phyloP scores from a whole-genome alignment of 1,139 yeast genomes.

The Candida dubliniensis region DNA sequence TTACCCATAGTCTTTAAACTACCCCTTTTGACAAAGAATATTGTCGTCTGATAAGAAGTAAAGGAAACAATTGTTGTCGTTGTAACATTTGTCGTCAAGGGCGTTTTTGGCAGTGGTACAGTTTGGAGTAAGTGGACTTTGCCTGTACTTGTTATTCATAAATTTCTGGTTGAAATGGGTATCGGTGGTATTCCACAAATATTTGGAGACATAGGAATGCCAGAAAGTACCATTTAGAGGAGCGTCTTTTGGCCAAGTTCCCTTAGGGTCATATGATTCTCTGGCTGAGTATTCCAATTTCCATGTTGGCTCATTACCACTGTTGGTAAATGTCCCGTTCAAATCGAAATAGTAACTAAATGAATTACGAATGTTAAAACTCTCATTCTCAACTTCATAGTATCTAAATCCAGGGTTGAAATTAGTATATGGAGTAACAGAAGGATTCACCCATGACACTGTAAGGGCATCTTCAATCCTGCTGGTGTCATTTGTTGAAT shows the following conservation, averaged over 20 bases:
- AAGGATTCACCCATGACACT: constrained; percentile 65
- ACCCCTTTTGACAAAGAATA: constrained; percentile 9
- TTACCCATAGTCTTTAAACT: not conserved
- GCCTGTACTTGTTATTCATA: constrained; percentile 48
- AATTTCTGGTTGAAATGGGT: constrained; percentile 47
- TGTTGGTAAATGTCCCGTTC: constrained; percentile 49
- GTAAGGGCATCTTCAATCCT: constrained; percentile 43
- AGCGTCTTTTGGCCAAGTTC: constrained; percentile 48
- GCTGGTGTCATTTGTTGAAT: constrained; percentile 35
- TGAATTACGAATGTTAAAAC: constrained; percentile 61
- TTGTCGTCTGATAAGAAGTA: constrained; percentile 11
- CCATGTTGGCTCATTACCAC: constrained; percentile 56
- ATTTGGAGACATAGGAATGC: constrained; percentile 41
- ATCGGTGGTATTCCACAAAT: constrained; percentile 33
- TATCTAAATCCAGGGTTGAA: constrained; percentile 72
- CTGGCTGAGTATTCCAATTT: constrained; percentile 54
- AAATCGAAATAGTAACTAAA: constrained; percentile 54
- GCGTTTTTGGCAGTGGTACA: constrained; percentile 34
- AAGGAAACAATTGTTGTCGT: constrained; percentile 40
- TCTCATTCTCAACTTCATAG: constrained; percentile 62
- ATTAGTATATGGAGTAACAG: constrained; percentile 59
- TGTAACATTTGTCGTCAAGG: constrained; percentile 6
- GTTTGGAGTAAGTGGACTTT: constrained; percentile 48
- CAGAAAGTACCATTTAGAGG: constrained; percentile 64
- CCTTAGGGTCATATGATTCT: constrained; percentile 45